Evolutionary conservation across 139 green algal genomes (phyloP).

Genomic region (Nannochloris sp.): DNA sequence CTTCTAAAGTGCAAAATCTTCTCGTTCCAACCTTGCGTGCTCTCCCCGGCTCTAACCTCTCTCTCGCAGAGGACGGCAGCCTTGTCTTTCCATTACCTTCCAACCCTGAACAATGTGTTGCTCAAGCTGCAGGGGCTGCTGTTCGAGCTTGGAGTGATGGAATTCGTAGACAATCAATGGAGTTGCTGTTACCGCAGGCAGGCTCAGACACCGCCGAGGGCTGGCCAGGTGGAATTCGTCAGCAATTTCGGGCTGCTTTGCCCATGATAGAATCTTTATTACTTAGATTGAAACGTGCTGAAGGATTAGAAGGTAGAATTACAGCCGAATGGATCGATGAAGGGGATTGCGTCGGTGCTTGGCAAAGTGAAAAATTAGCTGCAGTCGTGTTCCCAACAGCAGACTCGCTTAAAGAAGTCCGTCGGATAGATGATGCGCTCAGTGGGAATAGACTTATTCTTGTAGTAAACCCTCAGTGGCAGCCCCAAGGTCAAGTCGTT

Average conservation of each 20-base stretch:
- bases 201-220: slow-evolving; percentile 9
- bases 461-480: slow-evolving; percentile 81
- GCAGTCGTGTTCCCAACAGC: slow-evolving; percentile 44
- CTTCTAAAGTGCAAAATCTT: neutral
- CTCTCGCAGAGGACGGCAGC: slow-evolving; percentile 8
- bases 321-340: slow-evolving; percentile 40
- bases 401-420: slow-evolving; percentile 28
- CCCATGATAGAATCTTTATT: slow-evolving; percentile 69
- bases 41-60: neutral
- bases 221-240: slow-evolving; percentile 75
- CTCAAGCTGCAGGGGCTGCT: slow-evolving; percentile 46
- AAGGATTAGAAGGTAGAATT: slow-evolving; percentile 28
- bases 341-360: slow-evolving; percentile 44
- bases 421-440: slow-evolving; percentile 23
- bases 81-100: slow-evolving; percentile 19
- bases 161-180: slow-evolving; percentile 47
- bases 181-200: slow-evolving; percentile 67
- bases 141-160: slow-evolving; percentile 56
- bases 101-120: slow-evolving; percentile 15
- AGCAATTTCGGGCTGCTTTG: slow-evolving; percentile 70
- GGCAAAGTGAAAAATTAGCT: slow-evolving; percentile 39
- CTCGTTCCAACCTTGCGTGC: neutral
- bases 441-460: slow-evolving; percentile 43
- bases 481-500: slow-evolving; percentile 41
- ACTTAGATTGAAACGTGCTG: slow-evolving; percentile 50